Percentiles rank a stretch among this genome's conserved stretches.
Evolutionary conservation across 768 basidiomycete genomes (phyloP).

Genomic region (Lentinula sp.): DNA sequence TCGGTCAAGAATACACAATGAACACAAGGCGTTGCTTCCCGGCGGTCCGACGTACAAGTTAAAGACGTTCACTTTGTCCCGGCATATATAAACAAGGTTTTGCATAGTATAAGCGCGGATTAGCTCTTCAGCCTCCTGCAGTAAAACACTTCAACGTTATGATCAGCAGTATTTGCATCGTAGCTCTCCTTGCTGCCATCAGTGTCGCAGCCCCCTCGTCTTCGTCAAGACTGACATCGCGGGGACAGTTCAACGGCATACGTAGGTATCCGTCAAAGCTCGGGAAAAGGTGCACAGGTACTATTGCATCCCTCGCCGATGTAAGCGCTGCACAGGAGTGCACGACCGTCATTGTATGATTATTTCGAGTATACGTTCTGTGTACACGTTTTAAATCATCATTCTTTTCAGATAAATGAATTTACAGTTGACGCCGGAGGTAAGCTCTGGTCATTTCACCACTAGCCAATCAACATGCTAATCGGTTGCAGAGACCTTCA

Average conservation of each 20-base stretch:
- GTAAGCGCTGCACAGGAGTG: conserved; percentile 32
- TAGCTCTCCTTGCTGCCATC: neutral
- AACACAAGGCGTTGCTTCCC: neutral
- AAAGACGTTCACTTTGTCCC: neutral
- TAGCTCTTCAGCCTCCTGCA: neutral
- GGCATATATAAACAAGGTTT: neutral
- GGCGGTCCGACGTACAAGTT: neutral
- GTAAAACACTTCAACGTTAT: neutral
- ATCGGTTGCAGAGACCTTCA: conserved; percentile 24
- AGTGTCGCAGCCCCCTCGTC: neutral
- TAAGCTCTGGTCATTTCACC: neutral
- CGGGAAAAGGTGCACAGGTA: conserved; percentile 12
- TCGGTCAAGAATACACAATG: neutral
- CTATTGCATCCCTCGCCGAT: conserved; percentile 10
- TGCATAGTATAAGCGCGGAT: neutral
- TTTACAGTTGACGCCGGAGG: conserved; percentile 38
- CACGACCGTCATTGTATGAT: conserved; percentile 29
- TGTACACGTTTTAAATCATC: neutral
- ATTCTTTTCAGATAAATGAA: conserved; percentile 24
- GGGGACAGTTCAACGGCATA: neutral
- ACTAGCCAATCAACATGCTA: neutral
- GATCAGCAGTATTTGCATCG: neutral
- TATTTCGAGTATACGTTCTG: neutral
- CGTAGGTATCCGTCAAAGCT: conserved; percentile 2
- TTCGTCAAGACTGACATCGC: neutral